Evolutionary conservation across 2,329 filamentous ascomycete genomes (phyloP), one percentile per base, ranked within the genome.

Genomic region (Gnomoniopsis sp.): DNA sequence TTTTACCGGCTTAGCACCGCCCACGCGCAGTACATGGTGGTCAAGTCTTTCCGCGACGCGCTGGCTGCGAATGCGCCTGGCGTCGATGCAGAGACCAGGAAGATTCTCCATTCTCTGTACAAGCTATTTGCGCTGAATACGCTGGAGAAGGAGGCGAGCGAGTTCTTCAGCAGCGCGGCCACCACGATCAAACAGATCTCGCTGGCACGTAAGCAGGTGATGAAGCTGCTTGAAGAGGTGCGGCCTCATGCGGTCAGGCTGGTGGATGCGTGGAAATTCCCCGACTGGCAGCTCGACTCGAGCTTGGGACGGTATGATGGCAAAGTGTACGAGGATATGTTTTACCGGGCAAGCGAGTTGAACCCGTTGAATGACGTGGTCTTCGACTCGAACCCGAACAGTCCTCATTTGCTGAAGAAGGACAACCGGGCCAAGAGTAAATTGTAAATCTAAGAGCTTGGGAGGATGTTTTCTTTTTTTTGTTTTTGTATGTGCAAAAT

Each of bases 301-400:
- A 85, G 83, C 59, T 71, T 92, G 43, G 89, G 89, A 1, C 78
- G 88, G 1, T 83, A 82, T 47, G 89, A 92, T 61, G 89, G 89
- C 21, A 86, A 88, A 66, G 89, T 91, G 1, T 92, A 92, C 65
- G 87, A 90, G 70, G 89, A 91, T 66, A 79, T 92, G 77, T 92
- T 91, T 74, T 77, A 86, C 67, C 76, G 89, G 15, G 89, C 89
- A 0, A 87, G 83, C 61, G 81, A 89, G 75, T 73, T 88, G 65
- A 92, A 92, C 67, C 89, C 89, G 1, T 74, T 92, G 48, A 92
- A 92, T 68, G 80, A 84, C 19, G 76, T 90, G 57, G 86, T 86
- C 0, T 84, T 91, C 58, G 88, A 92, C 65, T 88, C 88, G 1
- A 89, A 91, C 70, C 88, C 88, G 7, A 79, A 86, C 65, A 86